Percentiles rank a stretch among this genome's conserved stretches.
These are phyloP conservation scores for Cladophialophora psammophila DNA, from an alignment of 2,329 filamentous ascomycete genomes.

Conservation along the genomic window DNA sequence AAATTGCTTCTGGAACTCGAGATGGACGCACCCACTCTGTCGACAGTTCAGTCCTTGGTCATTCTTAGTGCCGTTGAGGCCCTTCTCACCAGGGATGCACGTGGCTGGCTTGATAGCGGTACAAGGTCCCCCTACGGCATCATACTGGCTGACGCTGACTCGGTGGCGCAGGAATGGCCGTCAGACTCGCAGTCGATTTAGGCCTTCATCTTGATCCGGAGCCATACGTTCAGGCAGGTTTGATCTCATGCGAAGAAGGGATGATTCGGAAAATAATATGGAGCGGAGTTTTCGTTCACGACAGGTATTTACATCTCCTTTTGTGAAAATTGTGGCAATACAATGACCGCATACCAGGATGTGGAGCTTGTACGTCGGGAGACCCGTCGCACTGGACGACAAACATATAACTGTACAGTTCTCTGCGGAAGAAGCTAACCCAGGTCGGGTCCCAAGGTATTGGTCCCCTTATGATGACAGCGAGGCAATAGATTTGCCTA, in stretches of 20 bases:
- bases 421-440: conserved; percentile 4
- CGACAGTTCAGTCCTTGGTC: conserved; percentile 40
- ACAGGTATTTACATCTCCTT: conserved; percentile 18
- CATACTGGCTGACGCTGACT: conserved; percentile 6
- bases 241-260: conserved; percentile 26
- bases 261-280: conserved; percentile 32
- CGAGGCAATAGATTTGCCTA: conserved; percentile 14
- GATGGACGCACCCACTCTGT: conserved; percentile 39
- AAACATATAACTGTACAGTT: conserved; percentile 35
- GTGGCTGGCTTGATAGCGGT: conserved; percentile 42
- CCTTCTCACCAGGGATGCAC: conserved; percentile 38
- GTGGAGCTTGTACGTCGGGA: conserved; percentile 39
- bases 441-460: conserved; percentile 14
- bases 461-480: conserved; percentile 29
- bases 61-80: conserved; percentile 40
- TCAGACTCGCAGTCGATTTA: conserved; percentile 36
- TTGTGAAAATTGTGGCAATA: neutral
- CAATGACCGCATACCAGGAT: conserved; percentile 26
- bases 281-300: conserved; percentile 32
- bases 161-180: conserved; percentile 32
- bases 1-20: conserved; percentile 41
- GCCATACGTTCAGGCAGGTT: conserved; percentile 26
- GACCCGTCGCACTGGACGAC: conserved; percentile 38
- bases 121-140: neutral
- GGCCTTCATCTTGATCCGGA: conserved; percentile 33